Conservation (phyloP, 257 asterid species). For the Vinca minor region DNA sequence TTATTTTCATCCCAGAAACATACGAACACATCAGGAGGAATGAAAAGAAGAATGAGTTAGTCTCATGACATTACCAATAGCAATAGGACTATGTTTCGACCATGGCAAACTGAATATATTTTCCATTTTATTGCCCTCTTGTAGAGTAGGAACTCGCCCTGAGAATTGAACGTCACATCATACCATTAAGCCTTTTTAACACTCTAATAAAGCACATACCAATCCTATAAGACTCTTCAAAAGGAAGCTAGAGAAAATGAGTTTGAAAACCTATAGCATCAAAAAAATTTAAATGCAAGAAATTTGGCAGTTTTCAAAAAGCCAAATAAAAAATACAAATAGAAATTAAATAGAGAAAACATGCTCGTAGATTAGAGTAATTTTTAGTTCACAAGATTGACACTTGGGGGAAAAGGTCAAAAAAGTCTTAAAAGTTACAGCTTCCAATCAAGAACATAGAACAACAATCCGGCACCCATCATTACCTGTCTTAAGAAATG, state of each 20-base stretch:
- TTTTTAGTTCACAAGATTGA: not conserved
- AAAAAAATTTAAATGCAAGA: not conserved
- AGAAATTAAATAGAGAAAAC: not conserved
- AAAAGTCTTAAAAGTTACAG: not conserved
- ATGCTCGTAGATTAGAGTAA: not conserved
- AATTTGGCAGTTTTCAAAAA: not conserved
- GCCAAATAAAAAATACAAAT: not conserved
- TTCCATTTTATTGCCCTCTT: conserved; percentile 87
- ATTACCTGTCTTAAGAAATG: conserved; percentile 80
- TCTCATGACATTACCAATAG: conserved; percentile 54
- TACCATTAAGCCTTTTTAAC: not conserved
- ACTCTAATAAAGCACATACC: not conserved
- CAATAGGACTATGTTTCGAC: conserved; percentile 73
- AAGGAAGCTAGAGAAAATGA: not conserved
- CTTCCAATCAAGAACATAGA: not conserved
- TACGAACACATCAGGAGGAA: not conserved
- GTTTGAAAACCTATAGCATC: not conserved
- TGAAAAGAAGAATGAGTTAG: conserved; percentile 7
- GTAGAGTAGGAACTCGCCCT: conserved; percentile 92
- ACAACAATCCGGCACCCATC: not conserved
- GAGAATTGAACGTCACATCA: conserved; percentile 21
- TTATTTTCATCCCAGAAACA: conserved; percentile 8
- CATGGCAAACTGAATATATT: conserved; percentile 67
- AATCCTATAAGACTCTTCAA: not conserved
- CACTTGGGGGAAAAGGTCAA: not conserved